Base-by-base conservation (phyloP, 2,329 filamentous ascomycete species). In the Alternaria sp. region DNA sequence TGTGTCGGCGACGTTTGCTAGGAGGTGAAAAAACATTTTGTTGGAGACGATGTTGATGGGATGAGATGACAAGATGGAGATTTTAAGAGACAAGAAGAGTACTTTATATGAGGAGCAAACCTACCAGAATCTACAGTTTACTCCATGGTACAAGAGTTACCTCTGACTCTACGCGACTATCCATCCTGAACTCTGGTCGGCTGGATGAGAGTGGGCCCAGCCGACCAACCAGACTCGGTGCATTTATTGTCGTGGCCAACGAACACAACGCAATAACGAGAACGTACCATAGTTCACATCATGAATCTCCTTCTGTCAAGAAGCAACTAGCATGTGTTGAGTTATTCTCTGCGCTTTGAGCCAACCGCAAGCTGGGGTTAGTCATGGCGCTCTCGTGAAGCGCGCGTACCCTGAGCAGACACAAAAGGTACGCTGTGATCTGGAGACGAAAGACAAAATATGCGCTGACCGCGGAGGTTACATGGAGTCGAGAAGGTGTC, bases 401-500 rank as follows among this genome's bases (percentile, higher is more conserved):
- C n/a, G 36, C 36, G 36, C 8, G 36, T 17, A 40, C 36, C 17
- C n/a, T 3, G 5, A 1, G n/a, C 1, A 40, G 9, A 17, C 36
- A 2, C n/a, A 1, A 40, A 40, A 10, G 17, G 3, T 1, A 1
- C 36, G 3, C 1, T 17, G 5, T 40, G 8, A 1, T 11, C 9
- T 40, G 15, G 36, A 17, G 1, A 40, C 5, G n/a, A 40, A n/a
- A 17, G 1, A 17, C 3, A n/a, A 10, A 10, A 3, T 40, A 1
- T 8, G 49, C 13, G 30, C 32, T 52, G 19, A 36, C 8, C 5
- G 28, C 40, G 30, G 19, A 52, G 11, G 9, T 23, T 11, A 40
- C 23, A 21, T 36, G 0, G 5, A 40, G 49, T 8, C 6, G 3
- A 23, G 9, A 32, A 12, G 9, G 13, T 32, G 30, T 52, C 9